Percentiles rank a stretch among this genome's conserved stretches.
phyloP scores from a whole-genome alignment of 2,329 filamentous ascomycete species.

The Penicillium concentricum region DNA sequence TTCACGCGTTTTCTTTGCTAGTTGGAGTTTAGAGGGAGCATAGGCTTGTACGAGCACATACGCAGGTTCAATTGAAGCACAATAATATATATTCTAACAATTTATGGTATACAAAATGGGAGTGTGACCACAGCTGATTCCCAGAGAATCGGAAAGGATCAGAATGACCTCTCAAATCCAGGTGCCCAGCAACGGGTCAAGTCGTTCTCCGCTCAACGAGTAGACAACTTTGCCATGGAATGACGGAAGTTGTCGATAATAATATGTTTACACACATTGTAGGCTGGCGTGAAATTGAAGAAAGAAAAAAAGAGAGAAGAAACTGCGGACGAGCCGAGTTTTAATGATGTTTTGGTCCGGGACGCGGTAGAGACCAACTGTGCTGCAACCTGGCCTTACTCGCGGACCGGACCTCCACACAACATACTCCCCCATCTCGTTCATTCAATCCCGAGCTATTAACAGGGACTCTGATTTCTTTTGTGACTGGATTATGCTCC shows the following conservation, averaged over 20 bases:
- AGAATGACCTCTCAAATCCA: slow-evolving; percentile 64
- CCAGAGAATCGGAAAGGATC: slow-evolving; percentile 62
- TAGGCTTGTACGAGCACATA: neutral
- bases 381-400: slow-evolving; percentile 50
- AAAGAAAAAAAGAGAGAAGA: slow-evolving; percentile 38
- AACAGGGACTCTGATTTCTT: slow-evolving; percentile 26
- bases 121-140: slow-evolving; percentile 71
- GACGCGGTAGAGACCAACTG: slow-evolving; percentile 32
- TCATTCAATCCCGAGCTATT: slow-evolving; percentile 28
- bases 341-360: slow-evolving; percentile 36
- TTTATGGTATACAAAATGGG: slow-evolving; percentile 2
- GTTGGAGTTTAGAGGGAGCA: slow-evolving; percentile 14
- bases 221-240: slow-evolving; percentile 60
- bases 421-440: slow-evolving; percentile 35
- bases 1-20: neutral
- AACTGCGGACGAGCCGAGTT: slow-evolving; percentile 21
- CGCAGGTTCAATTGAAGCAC: neutral
- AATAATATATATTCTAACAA: neutral
- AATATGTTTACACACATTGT: slow-evolving; percentile 49
- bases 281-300: slow-evolving; percentile 52
- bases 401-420: slow-evolving; percentile 34
- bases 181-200: slow-evolving; percentile 70
- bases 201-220: slow-evolving; percentile 66
- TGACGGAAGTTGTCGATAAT: slow-evolving; percentile 57
- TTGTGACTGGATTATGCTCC: slow-evolving; percentile 34